A percentile compares a stretch with the other conserved stretches of the same genome.
Evolutionary conservation across 441 rosid genomes (phyloP).

Genomic region (Arabidopsis hybrid): DNA sequence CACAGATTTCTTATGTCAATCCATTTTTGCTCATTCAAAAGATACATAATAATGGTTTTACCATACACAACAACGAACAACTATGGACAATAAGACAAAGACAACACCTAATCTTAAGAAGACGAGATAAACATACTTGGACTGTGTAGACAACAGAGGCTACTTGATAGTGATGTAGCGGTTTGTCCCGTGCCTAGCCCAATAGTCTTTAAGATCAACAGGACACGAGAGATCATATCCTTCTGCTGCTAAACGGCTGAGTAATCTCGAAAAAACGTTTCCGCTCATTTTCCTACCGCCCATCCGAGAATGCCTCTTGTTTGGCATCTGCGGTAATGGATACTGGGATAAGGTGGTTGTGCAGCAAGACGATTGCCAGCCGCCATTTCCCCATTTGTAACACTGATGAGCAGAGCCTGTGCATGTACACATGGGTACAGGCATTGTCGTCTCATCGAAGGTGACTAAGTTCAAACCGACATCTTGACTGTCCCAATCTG

Average conservation of each 20-base stretch:
- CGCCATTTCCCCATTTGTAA: constrained; percentile 97
- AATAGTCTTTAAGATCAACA: constrained; percentile 85
- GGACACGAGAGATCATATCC: constrained; percentile 72
- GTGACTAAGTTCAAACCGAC: constrained; percentile 68
- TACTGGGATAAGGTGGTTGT: constrained; percentile 81
- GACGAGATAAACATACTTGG: constrained; percentile 3
- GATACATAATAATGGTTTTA: constrained; percentile 22
- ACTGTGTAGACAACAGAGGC: constrained; percentile 18
- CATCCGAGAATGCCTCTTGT: constrained; percentile 85
- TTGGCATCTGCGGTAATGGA: constrained; percentile 95
- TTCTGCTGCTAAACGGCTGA: constrained; percentile 76
- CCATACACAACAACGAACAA: constrained; percentile 37
- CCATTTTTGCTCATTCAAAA: constrained; percentile 18
- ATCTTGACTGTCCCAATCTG: constrained; percentile 77
- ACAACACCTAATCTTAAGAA: constrained; percentile 27
- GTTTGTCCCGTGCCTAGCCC: constrained; percentile 97
- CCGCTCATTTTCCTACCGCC: constrained; percentile 99
- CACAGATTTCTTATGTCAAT: neutral
- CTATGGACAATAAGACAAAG: constrained; percentile 33
- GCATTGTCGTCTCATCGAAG: constrained; percentile 81
- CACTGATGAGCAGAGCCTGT: constrained; percentile 79
- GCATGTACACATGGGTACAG: constrained; percentile 86
- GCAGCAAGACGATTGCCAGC: constrained; percentile 99
- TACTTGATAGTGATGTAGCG: constrained; percentile 97
- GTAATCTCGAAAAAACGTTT: constrained; percentile 77